Evolutionary conservation across 2,329 filamentous ascomycete genomes (phyloP), one percentile per base, ranked within the genome.

Genomic region (Aureobasidium sp.): DNA sequence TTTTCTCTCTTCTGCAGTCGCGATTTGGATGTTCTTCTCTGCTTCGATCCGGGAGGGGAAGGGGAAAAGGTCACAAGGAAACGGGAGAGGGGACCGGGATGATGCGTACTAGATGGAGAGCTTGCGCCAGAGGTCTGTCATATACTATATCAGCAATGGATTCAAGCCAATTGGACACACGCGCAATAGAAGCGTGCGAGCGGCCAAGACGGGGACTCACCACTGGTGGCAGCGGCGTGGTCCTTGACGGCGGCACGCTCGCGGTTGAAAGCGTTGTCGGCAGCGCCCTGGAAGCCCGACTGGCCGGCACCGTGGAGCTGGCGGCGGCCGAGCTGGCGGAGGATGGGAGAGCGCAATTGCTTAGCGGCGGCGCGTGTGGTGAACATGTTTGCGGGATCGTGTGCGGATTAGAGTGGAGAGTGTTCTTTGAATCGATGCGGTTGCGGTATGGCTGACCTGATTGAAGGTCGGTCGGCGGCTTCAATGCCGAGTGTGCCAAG

Each of bases 201-300:
- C n/a, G n/a, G n/a, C n/a, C 12, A 29, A 37, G 21, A 34, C 4
- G 34, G 16, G 11, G 27, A 80, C 86, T 70, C 69, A 96, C 90
- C 85, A 72, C 85, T 86, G 62, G 88, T 93, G 67, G 80, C 79
- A 62, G 78, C 82, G 66, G 93, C 93, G 73, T 98, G 93, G 64
- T 89, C 83, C 79, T 94, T 90, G 69, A 95, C 87, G 66, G 86
- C 87, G 70, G 83, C 78, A 70, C 93, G 84, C 80, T 98, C 93
- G 66, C 86, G 84, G 78, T 94, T 85, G 80, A 97, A 98, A 67
- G 84, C 83, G 75, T 95, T 97, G 76, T 95, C 87, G 70, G 78
- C 77, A 55, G 78, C 69, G 65, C 84, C 82, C 41, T 70, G 65
- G 64, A 87, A 58, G 22, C 59, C 59, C 44, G 57, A 56, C 51